phyloP scores from a whole-genome alignment of 192 early-diverging fungal species.

The Linnemannia hyalina region DNA sequence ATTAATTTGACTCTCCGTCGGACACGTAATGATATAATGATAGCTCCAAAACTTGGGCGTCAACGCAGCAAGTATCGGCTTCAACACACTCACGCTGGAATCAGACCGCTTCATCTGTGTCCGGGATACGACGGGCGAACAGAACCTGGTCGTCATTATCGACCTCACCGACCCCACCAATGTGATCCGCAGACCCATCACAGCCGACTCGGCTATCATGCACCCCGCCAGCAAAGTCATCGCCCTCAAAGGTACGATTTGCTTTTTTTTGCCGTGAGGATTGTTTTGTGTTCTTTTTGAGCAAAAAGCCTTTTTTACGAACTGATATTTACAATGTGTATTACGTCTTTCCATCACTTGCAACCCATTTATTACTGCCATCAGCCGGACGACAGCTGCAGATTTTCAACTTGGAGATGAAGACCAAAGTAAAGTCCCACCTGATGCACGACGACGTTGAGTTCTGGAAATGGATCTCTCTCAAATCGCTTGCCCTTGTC shows the following conservation, averaged over 20 bases:
- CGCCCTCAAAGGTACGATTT: constrained; percentile 89
- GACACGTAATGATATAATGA: background rate
- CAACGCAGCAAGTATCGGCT: constrained; percentile 93
- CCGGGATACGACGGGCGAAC: constrained; percentile 77
- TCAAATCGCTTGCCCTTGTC: constrained; percentile 88
- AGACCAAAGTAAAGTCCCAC: constrained; percentile 95
- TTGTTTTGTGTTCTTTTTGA: background rate
- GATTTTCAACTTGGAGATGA: constrained; percentile 97
- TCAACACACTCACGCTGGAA: constrained; percentile 98
- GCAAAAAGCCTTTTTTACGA: background rate
- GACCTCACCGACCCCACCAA: constrained; percentile 90
- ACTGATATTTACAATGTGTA: background rate
- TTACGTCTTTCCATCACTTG: background rate
- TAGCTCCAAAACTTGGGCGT: constrained; percentile 94
- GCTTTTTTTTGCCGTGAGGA: background rate
- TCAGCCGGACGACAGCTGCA: constrained; percentile 91
- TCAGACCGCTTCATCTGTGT: constrained; percentile 99
- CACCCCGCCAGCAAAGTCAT: constrained; percentile 94
- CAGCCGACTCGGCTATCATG: constrained; percentile 99
- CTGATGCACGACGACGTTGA: constrained; percentile 88
- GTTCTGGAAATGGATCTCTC: constrained; percentile 97
- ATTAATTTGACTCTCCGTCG: constrained; percentile 5
- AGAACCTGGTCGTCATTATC: constrained; percentile 94
- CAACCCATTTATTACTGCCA: background rate
- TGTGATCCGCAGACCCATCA: constrained; percentile 90